A percentile compares a stretch with the other conserved stretches of the same genome.
phyloP scores from a whole-genome alignment of 768 basidiomycete species.

The Mrakia frigida region DNA sequence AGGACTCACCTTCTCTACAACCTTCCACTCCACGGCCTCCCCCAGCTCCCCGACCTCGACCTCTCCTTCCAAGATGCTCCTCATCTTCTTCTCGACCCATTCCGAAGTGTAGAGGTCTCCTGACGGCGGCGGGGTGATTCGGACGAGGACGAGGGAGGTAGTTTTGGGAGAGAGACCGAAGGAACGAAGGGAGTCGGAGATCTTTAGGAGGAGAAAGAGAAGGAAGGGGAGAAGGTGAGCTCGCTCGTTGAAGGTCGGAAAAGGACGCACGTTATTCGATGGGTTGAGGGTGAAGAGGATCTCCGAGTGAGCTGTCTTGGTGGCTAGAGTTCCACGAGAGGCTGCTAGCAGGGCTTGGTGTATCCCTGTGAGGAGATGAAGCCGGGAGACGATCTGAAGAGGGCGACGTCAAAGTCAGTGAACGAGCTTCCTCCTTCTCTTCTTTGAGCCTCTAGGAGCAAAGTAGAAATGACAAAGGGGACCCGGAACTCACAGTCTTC shows the following conservation, averaged over 20 bases:
- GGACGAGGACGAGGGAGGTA: conserved; percentile 64
- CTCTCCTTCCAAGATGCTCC: conserved; percentile 18
- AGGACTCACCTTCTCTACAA: conserved; percentile 64
- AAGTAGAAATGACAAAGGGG: not conserved
- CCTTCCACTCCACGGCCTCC: conserved; percentile 61
- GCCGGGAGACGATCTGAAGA: conserved; percentile 66
- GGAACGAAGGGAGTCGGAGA: conserved; percentile 76
- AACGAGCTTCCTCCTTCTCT: not conserved
- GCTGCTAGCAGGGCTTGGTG: conserved; percentile 72
- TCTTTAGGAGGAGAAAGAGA: conserved; percentile 50
- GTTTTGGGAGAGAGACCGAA: conserved; percentile 73
- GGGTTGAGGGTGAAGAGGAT: conserved; percentile 82
- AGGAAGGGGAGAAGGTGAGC: not conserved
- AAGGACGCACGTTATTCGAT: conserved; percentile 66
- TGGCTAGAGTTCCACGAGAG: conserved; percentile 58
- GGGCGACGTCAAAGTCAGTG: not conserved
- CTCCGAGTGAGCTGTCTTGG: conserved; percentile 86
- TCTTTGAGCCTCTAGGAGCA: not conserved
- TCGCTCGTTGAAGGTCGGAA: not conserved
- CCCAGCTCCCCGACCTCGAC: conserved; percentile 40
- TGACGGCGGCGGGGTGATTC: conserved; percentile 47
- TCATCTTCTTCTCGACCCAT: conserved; percentile 19
- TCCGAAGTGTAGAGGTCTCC: not conserved
- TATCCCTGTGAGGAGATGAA: conserved; percentile 79
- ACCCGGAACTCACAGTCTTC: conserved; percentile 56